Percentiles rank a stretch among this genome's conserved stretches.
phyloP scores from a whole-genome alignment of 345 rosid genomes.

The Clarkia xantiana region DNA sequence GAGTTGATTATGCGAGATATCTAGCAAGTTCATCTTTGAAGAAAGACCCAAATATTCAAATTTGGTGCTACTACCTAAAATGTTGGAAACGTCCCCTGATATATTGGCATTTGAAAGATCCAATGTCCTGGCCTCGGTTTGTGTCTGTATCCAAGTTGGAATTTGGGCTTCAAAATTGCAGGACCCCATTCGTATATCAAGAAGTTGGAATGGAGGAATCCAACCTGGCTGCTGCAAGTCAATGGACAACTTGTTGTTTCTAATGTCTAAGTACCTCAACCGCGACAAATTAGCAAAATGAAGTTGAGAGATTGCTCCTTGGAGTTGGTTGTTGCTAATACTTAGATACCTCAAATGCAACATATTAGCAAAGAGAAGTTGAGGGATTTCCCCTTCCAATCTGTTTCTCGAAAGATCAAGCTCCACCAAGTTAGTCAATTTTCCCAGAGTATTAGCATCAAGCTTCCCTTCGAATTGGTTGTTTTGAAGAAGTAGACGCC shows the following conservation, averaged over 20 bases:
- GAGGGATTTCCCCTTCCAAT: slow-evolving; percentile 4
- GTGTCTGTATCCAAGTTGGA: slow-evolving; percentile 3
- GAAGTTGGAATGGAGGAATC: slow-evolving; percentile 4
- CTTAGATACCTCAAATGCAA: not conserved
- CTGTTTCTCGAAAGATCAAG: slow-evolving; percentile 4
- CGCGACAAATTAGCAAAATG: slow-evolving; percentile 7
- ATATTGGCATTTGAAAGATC: not conserved
- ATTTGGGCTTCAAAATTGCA: not conserved
- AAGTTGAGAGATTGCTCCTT: slow-evolving; percentile 4
- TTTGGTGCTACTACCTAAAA: not conserved
- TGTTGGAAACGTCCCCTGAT: not conserved
- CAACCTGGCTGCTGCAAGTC: not conserved
- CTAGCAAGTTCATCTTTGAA: not conserved
- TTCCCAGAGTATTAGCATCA: not conserved
- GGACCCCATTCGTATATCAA: accelerated
- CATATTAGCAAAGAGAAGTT: slow-evolving; percentile 6
- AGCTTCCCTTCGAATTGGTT: slow-evolving; percentile 2
- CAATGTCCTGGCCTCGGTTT: accelerated
- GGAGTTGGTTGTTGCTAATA: not conserved
- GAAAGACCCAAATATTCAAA: not conserved
- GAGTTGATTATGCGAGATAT: not conserved
- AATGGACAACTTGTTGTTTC: not conserved
- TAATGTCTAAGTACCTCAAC: not conserved
- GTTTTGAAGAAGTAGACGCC: not conserved
- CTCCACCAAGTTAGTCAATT: not conserved